These are phyloP conservation scores for Mycena metata DNA, from an alignment of 768 basidiomycete genomes.

Conservation along the genomic window DNA sequence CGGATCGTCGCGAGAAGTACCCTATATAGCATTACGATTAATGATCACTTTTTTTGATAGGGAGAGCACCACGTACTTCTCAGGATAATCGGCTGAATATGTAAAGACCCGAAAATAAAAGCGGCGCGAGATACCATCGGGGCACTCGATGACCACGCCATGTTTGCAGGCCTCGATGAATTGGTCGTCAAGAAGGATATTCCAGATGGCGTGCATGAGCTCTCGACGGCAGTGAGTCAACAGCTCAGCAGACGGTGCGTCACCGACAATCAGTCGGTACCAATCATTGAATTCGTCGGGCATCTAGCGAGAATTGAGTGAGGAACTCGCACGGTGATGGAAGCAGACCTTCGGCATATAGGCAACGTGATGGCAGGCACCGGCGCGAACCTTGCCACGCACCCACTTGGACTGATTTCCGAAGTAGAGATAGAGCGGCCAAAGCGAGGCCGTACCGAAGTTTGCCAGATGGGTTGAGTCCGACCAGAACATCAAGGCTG, in stretches of 20 bases:
- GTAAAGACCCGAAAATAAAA: constrained; percentile 50
- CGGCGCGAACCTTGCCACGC: constrained; percentile 42
- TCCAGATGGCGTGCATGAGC: constrained; percentile 51
- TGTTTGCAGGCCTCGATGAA: constrained; percentile 46
- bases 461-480: constrained; percentile 51
- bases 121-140: constrained; percentile 47
- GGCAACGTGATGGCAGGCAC: constrained; percentile 50
- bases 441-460: constrained; percentile 54
- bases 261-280: constrained; percentile 31
- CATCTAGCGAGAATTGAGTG: constrained; percentile 38
- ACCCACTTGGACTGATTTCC: constrained; percentile 58
- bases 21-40: constrained; percentile 26
- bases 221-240: constrained; percentile 51
- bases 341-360: constrained; percentile 51
- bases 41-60: not conserved
- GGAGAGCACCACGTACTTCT: constrained; percentile 46
- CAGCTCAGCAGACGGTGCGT: constrained; percentile 26
- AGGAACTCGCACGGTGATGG: not conserved
- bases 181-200: constrained; percentile 40
- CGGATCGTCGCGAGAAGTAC: constrained; percentile 44
- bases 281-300: constrained; percentile 43
- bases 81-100: constrained; percentile 54
- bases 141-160: constrained; percentile 49
- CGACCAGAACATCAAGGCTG: constrained; percentile 47
- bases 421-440: constrained; percentile 59